These are phyloP conservation scores for Metschnikowia cubensis DNA, from an alignment of 805 yeast genomes.

Conservation along the genomic window DNA sequence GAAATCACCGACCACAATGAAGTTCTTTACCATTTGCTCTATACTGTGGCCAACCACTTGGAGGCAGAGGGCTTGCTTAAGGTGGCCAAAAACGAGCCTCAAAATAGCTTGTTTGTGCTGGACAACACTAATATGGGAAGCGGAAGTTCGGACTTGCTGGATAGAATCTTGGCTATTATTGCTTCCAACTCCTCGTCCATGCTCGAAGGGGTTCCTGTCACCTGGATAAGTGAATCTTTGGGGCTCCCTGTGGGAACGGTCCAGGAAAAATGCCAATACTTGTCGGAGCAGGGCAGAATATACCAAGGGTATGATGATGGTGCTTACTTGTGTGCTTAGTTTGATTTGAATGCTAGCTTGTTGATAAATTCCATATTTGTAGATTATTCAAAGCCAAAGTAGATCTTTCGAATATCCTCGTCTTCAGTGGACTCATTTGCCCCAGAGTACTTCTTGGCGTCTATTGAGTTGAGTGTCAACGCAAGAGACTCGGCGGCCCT, in stretches of 20 bases:
- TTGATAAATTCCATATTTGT: background rate
- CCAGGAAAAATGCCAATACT: conserved; percentile 44
- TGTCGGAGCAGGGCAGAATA: conserved; percentile 65
- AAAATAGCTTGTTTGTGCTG: conserved; percentile 28
- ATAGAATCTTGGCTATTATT: conserved; percentile 46
- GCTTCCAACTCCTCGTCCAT: conserved; percentile 50
- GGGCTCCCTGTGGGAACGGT: conserved; percentile 48
- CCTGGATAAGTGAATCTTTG: conserved; percentile 55
- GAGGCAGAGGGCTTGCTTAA: conserved; percentile 47
- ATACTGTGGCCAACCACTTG: conserved; percentile 56
- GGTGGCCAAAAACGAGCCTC: conserved; percentile 18
- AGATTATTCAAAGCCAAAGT: conserved; percentile 11
- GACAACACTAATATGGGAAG: conserved; percentile 15
- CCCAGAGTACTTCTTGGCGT: conserved; percentile 4
- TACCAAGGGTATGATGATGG: conserved; percentile 69
- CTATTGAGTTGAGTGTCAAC: conserved; percentile 10
- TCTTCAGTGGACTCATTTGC: conserved; percentile 14
- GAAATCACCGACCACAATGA: conserved; percentile 62
- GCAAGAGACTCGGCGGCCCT: conserved; percentile 19
- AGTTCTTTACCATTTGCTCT: conserved; percentile 62
- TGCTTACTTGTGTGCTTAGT: conserved; percentile 39
- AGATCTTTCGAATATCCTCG: conserved; percentile 12
- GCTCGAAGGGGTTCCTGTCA: conserved; percentile 75
- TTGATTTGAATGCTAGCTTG: background rate
- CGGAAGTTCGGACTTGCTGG: conserved; percentile 26